Base-by-base conservation (phyloP, 306 rosid species). In the Lupinus albus region DNA sequence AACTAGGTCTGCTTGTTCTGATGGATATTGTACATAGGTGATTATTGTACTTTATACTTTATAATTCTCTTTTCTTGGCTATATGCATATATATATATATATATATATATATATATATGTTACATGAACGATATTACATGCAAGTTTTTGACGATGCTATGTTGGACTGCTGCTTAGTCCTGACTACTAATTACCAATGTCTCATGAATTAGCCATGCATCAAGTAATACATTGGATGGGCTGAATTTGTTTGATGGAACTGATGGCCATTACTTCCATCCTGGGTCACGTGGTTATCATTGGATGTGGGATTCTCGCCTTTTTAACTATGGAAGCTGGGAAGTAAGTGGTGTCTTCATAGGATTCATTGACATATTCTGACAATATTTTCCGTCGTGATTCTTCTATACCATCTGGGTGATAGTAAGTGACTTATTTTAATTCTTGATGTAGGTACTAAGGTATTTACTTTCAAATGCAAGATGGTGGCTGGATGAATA, bases 281-380 rank as follows among this genome's bases (percentile, higher is more conserved):
- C 97, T 78, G 99, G 99, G 42, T 72, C 97, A 49, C 96, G 95
- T 15, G 99, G 99, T 71, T 85, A 94, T 84, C 99, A 94, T 74
- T 94, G 99, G 99, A 86, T 94, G 95, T 94, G 99, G 99, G 99
- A 94, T 68, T 94, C 99, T 84, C 99, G 99, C 67, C 94, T 94
- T 83, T 94, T 94, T 68, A 94, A 94, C 78, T 94, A 94, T 77
- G 99, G 97, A 86, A 90, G 92, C 82, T 94, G 99, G 99, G 99
- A 94, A 88, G 99, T 94, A 85, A 59, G 91, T 67, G 52, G 61
- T 69, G 62, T 75, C 69, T 57, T 59, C 18, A 14, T 35, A 61
- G 39, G 63, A 62, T 56, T 69, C 15, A 14, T 17, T 51, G 20
- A 16, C 38, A 52, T 46, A 46, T 52, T 64, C 8, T 63, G 71